These are phyloP conservation scores for Ceratocystis cubensis DNA, from an alignment of 2,329 filamentous ascomycete species.

Conservation along the genomic window DNA sequence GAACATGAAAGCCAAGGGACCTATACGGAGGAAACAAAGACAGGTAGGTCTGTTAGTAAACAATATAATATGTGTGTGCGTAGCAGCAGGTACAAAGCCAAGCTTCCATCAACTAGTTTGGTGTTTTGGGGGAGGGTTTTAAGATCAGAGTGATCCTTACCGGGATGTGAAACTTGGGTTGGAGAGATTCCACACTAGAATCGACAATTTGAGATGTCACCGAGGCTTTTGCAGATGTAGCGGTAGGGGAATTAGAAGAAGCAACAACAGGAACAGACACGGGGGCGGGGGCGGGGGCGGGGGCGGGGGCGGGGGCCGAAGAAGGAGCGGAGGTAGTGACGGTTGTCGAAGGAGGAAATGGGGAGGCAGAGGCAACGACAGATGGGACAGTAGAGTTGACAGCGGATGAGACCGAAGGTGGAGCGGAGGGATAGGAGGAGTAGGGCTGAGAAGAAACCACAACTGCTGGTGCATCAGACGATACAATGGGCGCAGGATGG, in stretches of 20 bases:
- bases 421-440: conserved; percentile 10
- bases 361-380: conserved; percentile 8
- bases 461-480: conserved; percentile 13
- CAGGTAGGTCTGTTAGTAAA: neutral
- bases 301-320: neutral
- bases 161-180: conserved; percentile 10
- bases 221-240: neutral
- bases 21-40: conserved; percentile 27
- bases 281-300: neutral
- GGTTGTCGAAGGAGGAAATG: neutral
- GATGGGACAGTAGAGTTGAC: neutral
- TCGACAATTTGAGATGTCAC: conserved; percentile 1
- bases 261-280: neutral
- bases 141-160: neutral
- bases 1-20: conserved; percentile 47
- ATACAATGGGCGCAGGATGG: conserved; percentile 12
- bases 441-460: conserved; percentile 19
- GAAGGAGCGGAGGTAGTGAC: neutral
- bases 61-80: no score
- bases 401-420: conserved; percentile 15
- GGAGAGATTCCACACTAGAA: neutral
- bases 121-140: neutral
- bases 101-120: neutral
- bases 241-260: conserved; percentile 1
- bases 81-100: neutral